Conservation (phyloP, 495 filamentous ascomycete genomes). For the Aspergillus mulundensis region DNA sequence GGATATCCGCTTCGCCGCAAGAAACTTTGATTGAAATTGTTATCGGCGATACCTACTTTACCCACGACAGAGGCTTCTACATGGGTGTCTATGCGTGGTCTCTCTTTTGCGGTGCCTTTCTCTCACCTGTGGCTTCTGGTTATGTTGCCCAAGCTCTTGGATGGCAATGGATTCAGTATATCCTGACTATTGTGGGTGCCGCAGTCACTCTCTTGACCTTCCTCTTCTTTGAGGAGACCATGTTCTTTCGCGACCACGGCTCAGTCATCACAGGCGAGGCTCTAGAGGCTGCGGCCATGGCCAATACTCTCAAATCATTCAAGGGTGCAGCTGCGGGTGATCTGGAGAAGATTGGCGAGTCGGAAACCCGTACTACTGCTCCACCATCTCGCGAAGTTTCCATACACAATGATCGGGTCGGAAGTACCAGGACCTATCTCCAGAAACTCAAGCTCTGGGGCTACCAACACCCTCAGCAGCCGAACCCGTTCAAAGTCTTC, state of each 20-base stretch:
- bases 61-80: constrained; percentile 49
- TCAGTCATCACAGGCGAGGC: no score
- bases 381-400: no score
- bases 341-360: no score
- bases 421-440: neutral
- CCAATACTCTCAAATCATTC: no score
- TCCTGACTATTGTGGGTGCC: neutral
- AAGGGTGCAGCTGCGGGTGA: no score
- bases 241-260: constrained; percentile 1
- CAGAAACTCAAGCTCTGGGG: neutral
- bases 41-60: constrained; percentile 49
- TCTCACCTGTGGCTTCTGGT: constrained; percentile 19
- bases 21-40: constrained; percentile 47
- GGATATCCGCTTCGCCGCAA: constrained; percentile 50
- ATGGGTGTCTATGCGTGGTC: constrained; percentile 49
- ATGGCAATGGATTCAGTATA: constrained; percentile 1
- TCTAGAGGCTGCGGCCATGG: no score
- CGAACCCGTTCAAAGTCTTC: neutral
- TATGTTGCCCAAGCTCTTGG: neutral
- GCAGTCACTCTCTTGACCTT: neutral
- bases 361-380: no score
- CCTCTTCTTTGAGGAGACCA: constrained; percentile 8
- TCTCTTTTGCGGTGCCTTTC: constrained; percentile 46
- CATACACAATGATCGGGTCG: neutral
- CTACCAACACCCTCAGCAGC: neutral